These are phyloP conservation scores for Cytospora schulzeri DNA, from an alignment of 2,329 filamentous ascomycete genomes.

Conservation along the genomic window DNA sequence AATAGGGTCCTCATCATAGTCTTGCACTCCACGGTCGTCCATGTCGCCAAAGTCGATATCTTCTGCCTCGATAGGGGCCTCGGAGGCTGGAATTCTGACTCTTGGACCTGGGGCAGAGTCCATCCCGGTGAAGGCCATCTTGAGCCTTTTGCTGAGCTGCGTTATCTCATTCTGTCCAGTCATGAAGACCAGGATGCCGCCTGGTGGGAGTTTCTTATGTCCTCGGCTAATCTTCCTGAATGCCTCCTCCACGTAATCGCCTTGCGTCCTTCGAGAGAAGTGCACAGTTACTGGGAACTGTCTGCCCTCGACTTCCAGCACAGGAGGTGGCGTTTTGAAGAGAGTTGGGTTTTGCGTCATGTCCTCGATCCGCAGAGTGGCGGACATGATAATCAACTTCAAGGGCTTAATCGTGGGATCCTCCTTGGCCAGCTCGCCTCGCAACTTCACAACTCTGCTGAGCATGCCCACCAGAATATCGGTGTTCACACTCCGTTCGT, in stretches of 20 bases:
- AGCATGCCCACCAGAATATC: conserved; percentile 98
- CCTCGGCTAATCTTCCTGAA: conserved; percentile 85
- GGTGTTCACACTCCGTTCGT: conserved; percentile 96
- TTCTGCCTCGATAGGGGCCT: conserved; percentile 80
- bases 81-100: conserved; percentile 74
- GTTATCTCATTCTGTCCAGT: conserved; percentile 93
- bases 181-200: conserved; percentile 90
- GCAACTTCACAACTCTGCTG: conserved; percentile 84
- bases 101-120: conserved; percentile 61
- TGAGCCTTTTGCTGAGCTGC: conserved; percentile 77
- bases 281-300: conserved; percentile 90
- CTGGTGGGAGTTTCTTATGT: conserved; percentile 85
- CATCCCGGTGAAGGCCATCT: conserved; percentile 63
- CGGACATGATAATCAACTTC: conserved; percentile 98
- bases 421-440: conserved; percentile 73
- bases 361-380: conserved; percentile 87
- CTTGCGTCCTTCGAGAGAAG: conserved; percentile 79
- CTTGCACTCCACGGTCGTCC: conserved; percentile 62
- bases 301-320: conserved; percentile 87
- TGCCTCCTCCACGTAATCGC: conserved; percentile 88
- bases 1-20: conserved; percentile 60
- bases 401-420: conserved; percentile 73
- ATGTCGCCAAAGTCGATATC: conserved; percentile 79
- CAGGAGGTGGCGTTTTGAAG: conserved; percentile 76
- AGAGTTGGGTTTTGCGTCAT: conserved; percentile 82